A percentile compares a stretch with the other conserved stretches of the same genome.
Conservation (phyloP, 805 yeast genomes). For the Priceomyces haplophilus region DNA sequence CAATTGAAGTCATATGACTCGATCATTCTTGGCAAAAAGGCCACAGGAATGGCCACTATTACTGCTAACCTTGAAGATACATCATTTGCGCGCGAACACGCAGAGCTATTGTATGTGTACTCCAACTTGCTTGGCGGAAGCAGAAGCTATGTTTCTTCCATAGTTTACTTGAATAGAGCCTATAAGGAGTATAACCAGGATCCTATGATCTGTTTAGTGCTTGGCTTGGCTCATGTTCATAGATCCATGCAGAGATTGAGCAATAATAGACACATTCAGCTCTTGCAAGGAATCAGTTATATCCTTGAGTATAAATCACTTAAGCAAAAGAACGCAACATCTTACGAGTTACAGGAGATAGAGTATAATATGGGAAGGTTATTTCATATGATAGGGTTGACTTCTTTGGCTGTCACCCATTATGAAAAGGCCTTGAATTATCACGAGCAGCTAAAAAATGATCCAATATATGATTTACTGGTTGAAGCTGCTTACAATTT, state of each 20-base stretch:
- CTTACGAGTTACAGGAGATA: conserved; percentile 67
- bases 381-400: conserved; percentile 79
- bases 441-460: conserved; percentile 38
- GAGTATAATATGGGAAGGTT: conserved; percentile 80
- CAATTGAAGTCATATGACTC: conserved; percentile 89
- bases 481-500: conserved; percentile 85
- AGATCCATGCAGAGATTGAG: conserved; percentile 90
- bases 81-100: conserved; percentile 42
- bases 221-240: conserved; percentile 81
- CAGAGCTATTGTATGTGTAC: conserved; percentile 74
- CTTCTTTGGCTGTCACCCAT: conserved; percentile 66
- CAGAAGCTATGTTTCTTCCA: conserved; percentile 76
- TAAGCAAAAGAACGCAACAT: conserved; percentile 38
- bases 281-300: conserved; percentile 82
- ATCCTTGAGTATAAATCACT: conserved; percentile 65
- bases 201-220: conserved; percentile 70
- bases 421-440: conserved; percentile 63
- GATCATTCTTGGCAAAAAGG: conserved; percentile 45
- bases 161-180: conserved; percentile 72
- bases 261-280: conserved; percentile 78
- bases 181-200: conserved; percentile 67
- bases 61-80: conserved; percentile 48
- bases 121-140: conserved; percentile 78
- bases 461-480: conserved; percentile 53
- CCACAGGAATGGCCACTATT: conserved; percentile 79